phyloP scores from a whole-genome alignment of 768 basidiomycete species.

The Boletus fagicola region DNA sequence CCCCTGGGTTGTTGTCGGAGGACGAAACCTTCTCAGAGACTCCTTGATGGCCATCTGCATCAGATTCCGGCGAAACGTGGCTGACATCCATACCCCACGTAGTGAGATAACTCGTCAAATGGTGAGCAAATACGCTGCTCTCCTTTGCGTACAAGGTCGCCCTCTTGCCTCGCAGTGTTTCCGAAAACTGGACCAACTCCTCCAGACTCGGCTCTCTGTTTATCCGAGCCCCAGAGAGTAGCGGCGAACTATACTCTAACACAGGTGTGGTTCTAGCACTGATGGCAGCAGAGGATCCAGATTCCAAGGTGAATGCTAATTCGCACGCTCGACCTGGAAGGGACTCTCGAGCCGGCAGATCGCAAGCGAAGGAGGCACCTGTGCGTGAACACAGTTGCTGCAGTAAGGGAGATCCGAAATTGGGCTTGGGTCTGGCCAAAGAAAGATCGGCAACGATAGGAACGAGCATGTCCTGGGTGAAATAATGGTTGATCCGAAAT shows the following conservation, averaged over 20 bases:
- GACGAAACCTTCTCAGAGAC: slow-evolving; percentile 16
- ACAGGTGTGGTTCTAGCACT: slow-evolving; percentile 40
- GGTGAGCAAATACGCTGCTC: slow-evolving; percentile 86
- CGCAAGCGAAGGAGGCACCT: slow-evolving; percentile 43
- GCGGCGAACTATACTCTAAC: slow-evolving; percentile 47
- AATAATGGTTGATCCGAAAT: slow-evolving; percentile 58
- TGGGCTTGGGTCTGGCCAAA: slow-evolving; percentile 33
- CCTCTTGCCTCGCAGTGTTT: slow-evolving; percentile 77
- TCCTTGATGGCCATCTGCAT: slow-evolving; percentile 40
- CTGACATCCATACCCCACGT: slow-evolving; percentile 95
- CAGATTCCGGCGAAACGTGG: slow-evolving; percentile 65
- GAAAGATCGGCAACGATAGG: slow-evolving; percentile 12
- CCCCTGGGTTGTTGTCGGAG: slow-evolving; percentile 5
- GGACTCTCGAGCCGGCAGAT: slow-evolving; percentile 42
- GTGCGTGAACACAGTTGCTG: slow-evolving; percentile 60
- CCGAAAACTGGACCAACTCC: slow-evolving; percentile 76
- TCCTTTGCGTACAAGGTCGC: slow-evolving; percentile 83
- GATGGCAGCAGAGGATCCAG: slow-evolving; percentile 48
- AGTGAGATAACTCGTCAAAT: slow-evolving; percentile 89
- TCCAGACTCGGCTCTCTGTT: slow-evolving; percentile 75
- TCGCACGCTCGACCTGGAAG: slow-evolving; percentile 59
- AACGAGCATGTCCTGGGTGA: slow-evolving; percentile 21
- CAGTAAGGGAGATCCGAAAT: slow-evolving; percentile 53
- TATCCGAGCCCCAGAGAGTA: slow-evolving; percentile 48
- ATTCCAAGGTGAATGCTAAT: slow-evolving; percentile 60